Evolutionary conservation across 805 yeast species (phyloP).

Genomic region (Saccharomycopsis malanga): DNA sequence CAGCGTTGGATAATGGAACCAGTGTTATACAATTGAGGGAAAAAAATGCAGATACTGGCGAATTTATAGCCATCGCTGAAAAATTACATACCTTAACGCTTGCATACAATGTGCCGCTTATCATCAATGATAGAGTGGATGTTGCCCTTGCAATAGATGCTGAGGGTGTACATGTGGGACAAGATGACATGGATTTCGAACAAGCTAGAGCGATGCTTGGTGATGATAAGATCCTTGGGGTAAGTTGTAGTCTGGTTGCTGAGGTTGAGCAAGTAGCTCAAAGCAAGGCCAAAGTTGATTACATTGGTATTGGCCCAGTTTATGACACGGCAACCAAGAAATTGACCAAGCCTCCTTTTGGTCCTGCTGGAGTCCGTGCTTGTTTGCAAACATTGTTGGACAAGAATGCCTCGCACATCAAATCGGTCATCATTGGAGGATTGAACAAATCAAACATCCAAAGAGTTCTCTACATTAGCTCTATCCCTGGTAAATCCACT

Average conservation of each 20-base stretch:
- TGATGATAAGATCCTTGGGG: slow-evolving; percentile 68
- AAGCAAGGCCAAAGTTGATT: slow-evolving; percentile 47
- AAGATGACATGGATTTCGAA: slow-evolving; percentile 63
- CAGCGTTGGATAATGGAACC: slow-evolving; percentile 63
- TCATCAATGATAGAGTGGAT: slow-evolving; percentile 82
- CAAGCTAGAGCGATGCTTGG: slow-evolving; percentile 62
- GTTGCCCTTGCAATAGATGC: slow-evolving; percentile 86
- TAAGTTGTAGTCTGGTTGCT: slow-evolving; percentile 54
- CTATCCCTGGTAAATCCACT: slow-evolving; percentile 38
- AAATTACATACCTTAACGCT: slow-evolving; percentile 56
- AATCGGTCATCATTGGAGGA: slow-evolving; percentile 79
- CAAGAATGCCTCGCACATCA: slow-evolving; percentile 33
- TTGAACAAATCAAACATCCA: slow-evolving; percentile 56
- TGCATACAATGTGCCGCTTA: slow-evolving; percentile 57
- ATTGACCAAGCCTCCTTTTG: slow-evolving; percentile 50
- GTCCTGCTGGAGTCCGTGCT: slow-evolving; percentile 57
- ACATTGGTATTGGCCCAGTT: slow-evolving; percentile 79
- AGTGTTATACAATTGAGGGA: slow-evolving; percentile 82
- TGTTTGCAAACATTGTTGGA: slow-evolving; percentile 42
- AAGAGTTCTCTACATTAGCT: slow-evolving; percentile 46
- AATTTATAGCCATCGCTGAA: slow-evolving; percentile 55
- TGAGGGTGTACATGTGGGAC: slow-evolving; percentile 91
- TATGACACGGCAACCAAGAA: slow-evolving; percentile 70
- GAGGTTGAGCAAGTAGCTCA: slow-evolving; percentile 45
- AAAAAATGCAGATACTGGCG: slow-evolving; percentile 60